Conservation (phyloP, 352 stramenopile species). For the Phytopythium sindhum region DNA sequence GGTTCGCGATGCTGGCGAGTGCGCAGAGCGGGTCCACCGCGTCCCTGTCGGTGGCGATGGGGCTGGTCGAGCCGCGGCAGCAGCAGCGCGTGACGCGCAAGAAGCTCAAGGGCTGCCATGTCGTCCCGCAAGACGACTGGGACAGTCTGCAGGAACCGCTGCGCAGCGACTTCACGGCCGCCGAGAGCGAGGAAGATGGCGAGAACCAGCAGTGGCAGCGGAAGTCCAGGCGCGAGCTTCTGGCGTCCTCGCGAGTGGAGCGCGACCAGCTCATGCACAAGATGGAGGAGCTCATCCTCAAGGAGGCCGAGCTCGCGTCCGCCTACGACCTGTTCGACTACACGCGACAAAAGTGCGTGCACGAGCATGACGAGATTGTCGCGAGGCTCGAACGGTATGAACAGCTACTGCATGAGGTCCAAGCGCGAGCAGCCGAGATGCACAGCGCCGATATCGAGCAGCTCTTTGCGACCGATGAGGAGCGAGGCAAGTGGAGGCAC, state of each 20-base stretch:
- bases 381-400: slow-evolving; percentile 44
- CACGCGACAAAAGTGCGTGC: slow-evolving; percentile 32
- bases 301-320: slow-evolving; percentile 56
- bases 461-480: slow-evolving; percentile 25
- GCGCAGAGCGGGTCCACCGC: background rate
- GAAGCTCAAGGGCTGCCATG: slow-evolving; percentile 40
- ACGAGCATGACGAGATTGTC: slow-evolving; percentile 51
- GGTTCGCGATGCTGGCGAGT: background rate
- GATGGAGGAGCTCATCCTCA: slow-evolving; percentile 58
- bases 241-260: slow-evolving; percentile 43
- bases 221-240: slow-evolving; percentile 13
- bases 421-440: slow-evolving; percentile 19
- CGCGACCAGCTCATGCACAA: slow-evolving; percentile 55
- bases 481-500: slow-evolving; percentile 40
- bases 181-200: background rate
- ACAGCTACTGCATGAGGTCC: slow-evolving; percentile 23
- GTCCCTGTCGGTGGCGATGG: background rate
- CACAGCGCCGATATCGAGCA: slow-evolving; percentile 13
- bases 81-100: slow-evolving; percentile 12
- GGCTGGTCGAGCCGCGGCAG: slow-evolving; percentile 1
- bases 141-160: slow-evolving; percentile 27
- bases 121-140: slow-evolving; percentile 42
- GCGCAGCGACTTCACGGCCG: slow-evolving; percentile 4
- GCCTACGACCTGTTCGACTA: slow-evolving; percentile 62
- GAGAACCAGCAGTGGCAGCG: background rate